phyloP scores from a whole-genome alignment of 176 grass and related monocot species.

The Triticum dicoccoides region DNA sequence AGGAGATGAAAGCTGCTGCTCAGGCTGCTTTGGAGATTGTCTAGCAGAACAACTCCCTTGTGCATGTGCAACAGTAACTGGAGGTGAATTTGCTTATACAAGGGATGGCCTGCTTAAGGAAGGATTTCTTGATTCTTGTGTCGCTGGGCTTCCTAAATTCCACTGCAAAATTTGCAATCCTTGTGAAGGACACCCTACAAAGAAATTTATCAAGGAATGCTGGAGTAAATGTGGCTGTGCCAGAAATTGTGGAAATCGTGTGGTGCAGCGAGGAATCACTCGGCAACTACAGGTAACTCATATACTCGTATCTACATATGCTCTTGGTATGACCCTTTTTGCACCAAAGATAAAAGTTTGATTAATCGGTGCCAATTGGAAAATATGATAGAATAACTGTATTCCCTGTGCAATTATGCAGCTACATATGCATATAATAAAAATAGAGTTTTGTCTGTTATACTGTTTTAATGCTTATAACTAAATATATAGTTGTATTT shows the following conservation, averaged over 20 bases:
- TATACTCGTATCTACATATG: conserved; percentile 19
- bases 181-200: conserved; percentile 70
- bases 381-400: neutral
- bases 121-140: conserved; percentile 52
- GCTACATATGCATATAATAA: neutral
- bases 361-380: neutral
- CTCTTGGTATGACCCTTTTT: conserved; percentile 6
- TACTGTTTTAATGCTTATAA: neutral
- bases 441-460: neutral
- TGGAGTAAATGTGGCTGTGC: conserved; percentile 86
- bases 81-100: conserved; percentile 77
- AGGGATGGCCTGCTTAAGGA: conserved; percentile 51
- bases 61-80: conserved; percentile 73
- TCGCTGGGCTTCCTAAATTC: conserved; percentile 20
- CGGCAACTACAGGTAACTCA: conserved; percentile 59
- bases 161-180: conserved; percentile 28
- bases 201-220: conserved; percentile 94
- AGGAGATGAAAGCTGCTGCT: conserved; percentile 80
- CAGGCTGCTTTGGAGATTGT: conserved; percentile 69
- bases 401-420: neutral
- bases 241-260: conserved; percentile 75
- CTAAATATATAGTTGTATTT: neutral
- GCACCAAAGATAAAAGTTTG: conserved; percentile 4
- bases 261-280: conserved; percentile 84
- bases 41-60: conserved; percentile 58